A percentile compares a stretch with the other conserved stretches of the same genome.
phyloP scores from a whole-genome alignment of 2,329 filamentous ascomycete genomes.

The Aureobasidium sp. region DNA sequence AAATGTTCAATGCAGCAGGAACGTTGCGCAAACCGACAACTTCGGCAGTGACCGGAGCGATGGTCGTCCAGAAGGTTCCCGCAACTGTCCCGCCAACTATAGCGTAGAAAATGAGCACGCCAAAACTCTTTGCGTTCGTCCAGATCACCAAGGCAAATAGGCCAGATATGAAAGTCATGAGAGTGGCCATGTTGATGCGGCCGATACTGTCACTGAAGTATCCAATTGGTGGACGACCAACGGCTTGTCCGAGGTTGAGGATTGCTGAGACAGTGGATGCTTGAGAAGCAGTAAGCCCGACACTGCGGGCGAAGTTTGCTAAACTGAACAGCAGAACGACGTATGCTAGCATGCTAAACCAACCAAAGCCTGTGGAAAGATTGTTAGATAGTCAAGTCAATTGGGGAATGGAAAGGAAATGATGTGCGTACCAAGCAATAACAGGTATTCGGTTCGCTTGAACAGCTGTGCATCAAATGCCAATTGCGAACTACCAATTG shows the following conservation, averaged over 20 bases:
- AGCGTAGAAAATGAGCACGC: slow-evolving; percentile 61
- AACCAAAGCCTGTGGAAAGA: slow-evolving; percentile 45
- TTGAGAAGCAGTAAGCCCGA: slow-evolving; percentile 58
- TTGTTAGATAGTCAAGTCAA: neutral
- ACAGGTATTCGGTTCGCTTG: slow-evolving; percentile 50
- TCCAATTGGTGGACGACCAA: slow-evolving; percentile 65
- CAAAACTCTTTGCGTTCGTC: slow-evolving; percentile 60
- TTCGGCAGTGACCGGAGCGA: slow-evolving; percentile 63
- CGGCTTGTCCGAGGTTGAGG: slow-evolving; percentile 56
- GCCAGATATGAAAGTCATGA: slow-evolving; percentile 55
- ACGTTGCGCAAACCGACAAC: slow-evolving; percentile 62
- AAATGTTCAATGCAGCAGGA: slow-evolving; percentile 59
- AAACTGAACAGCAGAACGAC: slow-evolving; percentile 69
- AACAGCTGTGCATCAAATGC: slow-evolving; percentile 59
- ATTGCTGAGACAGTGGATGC: slow-evolving; percentile 65
- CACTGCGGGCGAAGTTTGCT: slow-evolving; percentile 60
- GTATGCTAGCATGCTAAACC: slow-evolving; percentile 65
- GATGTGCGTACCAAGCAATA: slow-evolving; percentile 41
- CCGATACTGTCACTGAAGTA: slow-evolving; percentile 63
- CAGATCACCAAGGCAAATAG: slow-evolving; percentile 62
- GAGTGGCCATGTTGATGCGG: slow-evolving; percentile 61
- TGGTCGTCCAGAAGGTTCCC: slow-evolving; percentile 58
- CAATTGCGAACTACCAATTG: slow-evolving; percentile 56
- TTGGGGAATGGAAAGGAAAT: too few relatives aligned
- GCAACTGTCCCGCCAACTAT: slow-evolving; percentile 57